Percentiles rank a stretch among this genome's conserved stretches.
These are phyloP conservation scores for Mucor mucedo DNA, from an alignment of 371 early-diverging fungal species.

Conservation along the genomic window DNA sequence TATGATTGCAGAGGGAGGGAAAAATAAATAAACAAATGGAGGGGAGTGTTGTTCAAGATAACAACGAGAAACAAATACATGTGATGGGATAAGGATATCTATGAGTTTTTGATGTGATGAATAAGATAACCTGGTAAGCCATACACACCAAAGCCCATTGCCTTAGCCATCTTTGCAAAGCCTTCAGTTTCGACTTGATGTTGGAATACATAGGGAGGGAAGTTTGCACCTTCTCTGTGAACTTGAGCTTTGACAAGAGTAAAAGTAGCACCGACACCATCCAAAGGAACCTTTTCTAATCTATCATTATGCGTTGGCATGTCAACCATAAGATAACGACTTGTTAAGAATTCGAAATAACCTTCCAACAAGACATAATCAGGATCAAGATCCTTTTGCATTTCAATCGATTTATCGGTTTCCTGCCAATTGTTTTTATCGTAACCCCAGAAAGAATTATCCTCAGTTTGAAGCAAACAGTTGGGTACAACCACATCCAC, in stretches of 20 bases:
- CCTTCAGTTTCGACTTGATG: constrained; percentile 83
- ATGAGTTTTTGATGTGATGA: constrained; percentile 40
- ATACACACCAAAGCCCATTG: constrained; percentile 55
- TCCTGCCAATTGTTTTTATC: constrained; percentile 74
- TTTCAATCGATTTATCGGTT: constrained; percentile 55
- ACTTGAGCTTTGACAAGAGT: constrained; percentile 68
- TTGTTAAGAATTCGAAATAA: constrained; percentile 50
- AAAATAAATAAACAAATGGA: constrained; percentile 1
- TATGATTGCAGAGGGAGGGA: background rate
- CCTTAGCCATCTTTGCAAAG: constrained; percentile 76
- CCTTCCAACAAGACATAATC: constrained; percentile 53
- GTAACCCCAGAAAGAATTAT: constrained; percentile 55
- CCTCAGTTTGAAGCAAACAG: constrained; percentile 50
- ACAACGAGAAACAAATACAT: constrained; percentile 1
- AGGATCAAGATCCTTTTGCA: constrained; percentile 57
- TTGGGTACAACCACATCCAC: constrained; percentile 72
- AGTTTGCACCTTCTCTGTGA: constrained; percentile 70
- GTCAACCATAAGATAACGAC: constrained; percentile 51
- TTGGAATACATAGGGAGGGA: constrained; percentile 66
- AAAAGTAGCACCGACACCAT: constrained; percentile 48
- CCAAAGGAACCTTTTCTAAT: constrained; percentile 40
- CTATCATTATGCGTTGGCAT: constrained; percentile 47
- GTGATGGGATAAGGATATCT: background rate
- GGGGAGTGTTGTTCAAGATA: background rate
- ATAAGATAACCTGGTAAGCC: constrained; percentile 55